Conservation (phyloP, 140 eudicot species). For the Senecio squalidus region DNA sequence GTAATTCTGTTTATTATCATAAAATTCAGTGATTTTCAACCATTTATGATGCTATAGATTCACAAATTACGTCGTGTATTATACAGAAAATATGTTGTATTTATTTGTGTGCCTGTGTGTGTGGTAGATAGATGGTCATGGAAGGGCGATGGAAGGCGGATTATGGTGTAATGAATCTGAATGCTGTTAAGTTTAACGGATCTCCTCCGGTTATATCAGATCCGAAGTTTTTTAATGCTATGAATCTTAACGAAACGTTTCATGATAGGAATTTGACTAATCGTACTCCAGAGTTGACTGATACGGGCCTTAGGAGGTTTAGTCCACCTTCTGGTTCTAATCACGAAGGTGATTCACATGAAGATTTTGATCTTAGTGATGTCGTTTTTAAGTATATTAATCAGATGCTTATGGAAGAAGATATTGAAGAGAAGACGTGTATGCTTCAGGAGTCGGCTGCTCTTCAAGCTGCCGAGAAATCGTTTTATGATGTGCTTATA, state of each 20-base stretch:
- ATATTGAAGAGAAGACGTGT: conserved; percentile 63
- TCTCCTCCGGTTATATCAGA: conserved; percentile 25
- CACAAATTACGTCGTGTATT: not conserved
- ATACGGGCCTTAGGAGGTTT: conserved; percentile 11
- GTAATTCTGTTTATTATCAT: conserved; percentile 15
- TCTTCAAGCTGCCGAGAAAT: conserved; percentile 79
- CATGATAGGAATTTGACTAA: conserved; percentile 15
- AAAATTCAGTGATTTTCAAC: too few species aligned
- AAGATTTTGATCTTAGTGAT: conserved; percentile 76
- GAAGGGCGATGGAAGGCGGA: conserved; percentile 41
- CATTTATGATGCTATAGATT: too few species aligned
- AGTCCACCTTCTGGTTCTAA: conserved; percentile 25
- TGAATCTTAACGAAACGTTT: conserved; percentile 22
- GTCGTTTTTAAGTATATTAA: conserved; percentile 66
- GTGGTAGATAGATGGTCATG: conserved; percentile 42
- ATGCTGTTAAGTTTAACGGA: conserved; percentile 25
- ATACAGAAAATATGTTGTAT: not conserved
- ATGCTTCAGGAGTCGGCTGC: conserved; percentile 78
- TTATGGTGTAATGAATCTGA: conserved; percentile 28
- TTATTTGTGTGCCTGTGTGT: too few species aligned
- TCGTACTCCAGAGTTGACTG: conserved; percentile 13
- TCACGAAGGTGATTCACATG: conserved; percentile 34
- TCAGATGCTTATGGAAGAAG: conserved; percentile 92
- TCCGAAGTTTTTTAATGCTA: conserved; percentile 31
- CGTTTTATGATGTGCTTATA: conserved; percentile 70